Evolutionary conservation across 176 grass and related monocot species (phyloP), one percentile per base, ranked within the genome.

Genomic region (Oryza nivara): DNA sequence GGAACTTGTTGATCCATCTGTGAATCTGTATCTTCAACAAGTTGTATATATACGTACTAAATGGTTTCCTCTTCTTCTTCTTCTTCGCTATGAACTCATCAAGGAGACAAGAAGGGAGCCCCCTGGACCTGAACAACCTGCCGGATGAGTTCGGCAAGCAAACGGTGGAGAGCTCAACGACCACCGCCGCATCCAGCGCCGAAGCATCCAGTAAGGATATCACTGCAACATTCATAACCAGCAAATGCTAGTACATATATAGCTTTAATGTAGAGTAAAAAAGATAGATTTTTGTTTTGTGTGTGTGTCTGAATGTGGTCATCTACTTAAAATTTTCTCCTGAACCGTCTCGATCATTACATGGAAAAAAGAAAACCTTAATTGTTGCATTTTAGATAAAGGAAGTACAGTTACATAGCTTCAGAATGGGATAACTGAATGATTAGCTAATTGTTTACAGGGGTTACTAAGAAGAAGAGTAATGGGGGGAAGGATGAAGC

Each of bases 81-180:
- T 85, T 75, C 14, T 15, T 75, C 11, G 20, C 85, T 86, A 20
- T 78, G 46, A 73, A 90, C 74, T 86, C 45, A 70, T 46, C 58
- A 81, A 99, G 97, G 97, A 94, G 91, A 85, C 91, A 91, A 74
- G 89, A 92, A 93, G 97, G 82, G 73, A 92, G 64, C 68, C 88
- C 91, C 58, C 67, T 99, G 81, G 97, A 99, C 67, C 80, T 99
- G 80, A 99, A 99, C 88, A 96, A 96, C 86, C 80, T 99, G 79
- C 97, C 97, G 36, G 97, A 99, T 72, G 97, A 99, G 69, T 94
- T 89, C 67, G 90, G 84, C 10, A 99, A 99, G 83, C 93, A 96
- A 65, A 83, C 82, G 40, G 93, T 94, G 80, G 97, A 99, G 79
- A 99, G 93, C 82, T 94, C 93, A 16, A 96, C 91, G 35, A 94